Evolutionary conservation across 129 eudicot species (phyloP), one percentile per base, ranked within the genome.

Genomic region (Silybum marianum): DNA sequence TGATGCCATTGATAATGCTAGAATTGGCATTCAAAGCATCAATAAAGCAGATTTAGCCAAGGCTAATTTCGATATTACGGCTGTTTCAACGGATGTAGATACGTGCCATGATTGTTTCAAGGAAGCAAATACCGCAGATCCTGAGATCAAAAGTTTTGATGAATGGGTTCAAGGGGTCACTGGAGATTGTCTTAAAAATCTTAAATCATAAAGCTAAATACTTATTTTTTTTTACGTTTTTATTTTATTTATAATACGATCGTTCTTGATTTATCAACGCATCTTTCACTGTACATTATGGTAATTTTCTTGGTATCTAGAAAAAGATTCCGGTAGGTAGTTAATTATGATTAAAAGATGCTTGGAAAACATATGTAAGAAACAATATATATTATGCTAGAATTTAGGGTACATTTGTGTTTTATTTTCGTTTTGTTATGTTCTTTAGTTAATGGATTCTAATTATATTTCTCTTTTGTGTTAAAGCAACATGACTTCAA

Each of bases 121-220:
- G 11, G 44, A 78, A 14, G 25, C 8, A 9, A 65, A 25, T 2
- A 32, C 30, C 22, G 80, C 73, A 7, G 80, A 81, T 25, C 46
- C 70, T 14, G 82, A 86, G 69, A 9, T 72, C 58, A 78, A 51
- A 25, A 58, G 62, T 21, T 85, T 85, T 65, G 79, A 73, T 51
- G 67, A n/a, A 1, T 85, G 88, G 88, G 77, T 85, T 58, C 42
- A n/a, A 48, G 86, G 83, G 26, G 46, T 81, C 18, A 60, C 81
- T 11, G 12, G 75, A 0, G 80, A 85, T 75, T 81, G 86, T 38
- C 79, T 81, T 6, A 66, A 14, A 2, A 65, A 42, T 25, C 78
- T 82, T 14, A 58, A 65, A 23, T 24, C 34, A 48, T 69, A 71
- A 78, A 77, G 30, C 9, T 62, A 28, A 26, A 4, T 26, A 39